A percentile compares a stretch with the other conserved stretches of the same genome.
Evolutionary conservation across 2,329 filamentous ascomycete species (phyloP).

Genomic region (Rhynchosporium secalis): DNA sequence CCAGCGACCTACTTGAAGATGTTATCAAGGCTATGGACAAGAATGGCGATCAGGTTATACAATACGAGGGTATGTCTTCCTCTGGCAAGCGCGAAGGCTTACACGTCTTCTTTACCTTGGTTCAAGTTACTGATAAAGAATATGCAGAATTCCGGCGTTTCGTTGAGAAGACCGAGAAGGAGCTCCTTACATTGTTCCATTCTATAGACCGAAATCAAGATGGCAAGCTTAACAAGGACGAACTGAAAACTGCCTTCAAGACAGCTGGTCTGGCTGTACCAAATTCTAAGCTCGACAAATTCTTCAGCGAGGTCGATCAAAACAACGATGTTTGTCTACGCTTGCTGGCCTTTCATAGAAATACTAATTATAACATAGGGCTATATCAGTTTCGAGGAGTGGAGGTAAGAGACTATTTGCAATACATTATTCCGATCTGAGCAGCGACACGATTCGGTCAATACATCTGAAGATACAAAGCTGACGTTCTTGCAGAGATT

Average conservation of each 20-base stretch:
- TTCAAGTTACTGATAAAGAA: neutral
- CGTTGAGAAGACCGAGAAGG: slow-evolving; percentile 81
- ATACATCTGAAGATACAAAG: neutral
- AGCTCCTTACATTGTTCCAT: slow-evolving; percentile 79
- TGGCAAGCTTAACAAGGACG: slow-evolving; percentile 82
- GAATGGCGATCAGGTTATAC: slow-evolving; percentile 84
- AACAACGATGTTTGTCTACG: slow-evolving; percentile 64
- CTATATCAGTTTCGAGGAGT: slow-evolving; percentile 86
- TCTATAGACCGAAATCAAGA: slow-evolving; percentile 84
- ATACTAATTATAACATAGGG: slow-evolving; percentile 40
- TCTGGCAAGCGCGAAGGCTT: slow-evolving; percentile 1
- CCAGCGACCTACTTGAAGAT: slow-evolving; percentile 77
- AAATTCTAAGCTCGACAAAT: slow-evolving; percentile 72
- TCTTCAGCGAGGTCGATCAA: slow-evolving; percentile 86
- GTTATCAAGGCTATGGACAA: slow-evolving; percentile 83
- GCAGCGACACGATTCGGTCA: neutral
- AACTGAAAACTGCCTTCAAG: slow-evolving; percentile 77
- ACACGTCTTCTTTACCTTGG: neutral
- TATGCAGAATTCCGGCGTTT: slow-evolving; percentile 81
- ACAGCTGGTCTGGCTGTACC: slow-evolving; percentile 78
- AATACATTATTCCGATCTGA: neutral
- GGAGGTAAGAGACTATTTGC: slow-evolving; percentile 68
- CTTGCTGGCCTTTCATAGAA: neutral
- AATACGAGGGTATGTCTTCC: slow-evolving; percentile 72
- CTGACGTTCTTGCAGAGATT: slow-evolving; percentile 62